Conservation (phyloP, 2,329 filamentous ascomycete genomes). For the Aspergillus awamori region DNA sequence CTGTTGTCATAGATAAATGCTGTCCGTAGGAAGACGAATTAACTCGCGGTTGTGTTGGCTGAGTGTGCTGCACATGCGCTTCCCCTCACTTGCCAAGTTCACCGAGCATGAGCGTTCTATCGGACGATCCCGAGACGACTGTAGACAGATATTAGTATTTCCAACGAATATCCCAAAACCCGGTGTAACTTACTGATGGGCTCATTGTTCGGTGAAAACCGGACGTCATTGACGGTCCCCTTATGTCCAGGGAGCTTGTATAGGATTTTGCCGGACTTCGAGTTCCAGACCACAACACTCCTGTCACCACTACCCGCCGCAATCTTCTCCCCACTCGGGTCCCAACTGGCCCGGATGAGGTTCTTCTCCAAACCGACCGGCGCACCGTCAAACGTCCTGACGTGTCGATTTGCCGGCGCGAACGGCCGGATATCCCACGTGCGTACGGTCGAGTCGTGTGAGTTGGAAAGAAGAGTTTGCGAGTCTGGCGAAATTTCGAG, state of each 20-base stretch:
- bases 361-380: slow-evolving; percentile 88
- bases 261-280: slow-evolving; percentile 80
- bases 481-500: slow-evolving; percentile 90
- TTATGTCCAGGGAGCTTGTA: slow-evolving; percentile 96
- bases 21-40: not conserved
- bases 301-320: slow-evolving; percentile 88
- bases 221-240: slow-evolving; percentile 91
- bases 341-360: slow-evolving; percentile 87
- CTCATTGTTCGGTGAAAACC: slow-evolving; percentile 82
- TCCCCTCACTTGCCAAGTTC: slow-evolving; percentile 68
- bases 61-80: not conserved
- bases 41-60: not conserved
- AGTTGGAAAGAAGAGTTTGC: slow-evolving; percentile 85
- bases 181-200: slow-evolving; percentile 73
- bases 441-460: slow-evolving; percentile 89
- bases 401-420: slow-evolving; percentile 80
- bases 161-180: not conserved
- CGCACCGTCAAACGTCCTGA: slow-evolving; percentile 91
- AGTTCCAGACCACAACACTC: slow-evolving; percentile 89
- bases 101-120: slow-evolving; percentile 79
- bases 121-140: slow-evolving; percentile 91
- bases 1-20: not conserved
- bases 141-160: slow-evolving; percentile 13
- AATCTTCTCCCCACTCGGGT: slow-evolving; percentile 80
- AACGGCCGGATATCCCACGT: slow-evolving; percentile 98